Percentiles rank a stretch among this genome's conserved stretches.
Conservation (phyloP, 148 eudicot species). For the Polygonum aviculare region DNA sequence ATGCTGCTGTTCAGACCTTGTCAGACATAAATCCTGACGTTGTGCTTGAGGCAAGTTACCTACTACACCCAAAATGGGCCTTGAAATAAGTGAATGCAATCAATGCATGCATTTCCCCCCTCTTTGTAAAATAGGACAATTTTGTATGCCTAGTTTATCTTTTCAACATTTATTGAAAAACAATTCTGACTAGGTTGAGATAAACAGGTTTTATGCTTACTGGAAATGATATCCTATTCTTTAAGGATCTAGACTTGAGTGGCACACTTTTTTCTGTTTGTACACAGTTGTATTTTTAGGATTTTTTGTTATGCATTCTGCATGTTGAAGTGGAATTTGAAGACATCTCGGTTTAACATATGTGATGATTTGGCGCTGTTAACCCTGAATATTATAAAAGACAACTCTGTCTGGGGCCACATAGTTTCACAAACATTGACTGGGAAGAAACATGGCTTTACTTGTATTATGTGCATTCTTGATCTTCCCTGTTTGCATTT, state of each 20-base stretch:
- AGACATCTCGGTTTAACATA: not conserved
- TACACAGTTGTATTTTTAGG: not conserved
- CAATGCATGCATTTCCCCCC: not conserved
- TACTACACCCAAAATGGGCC: not conserved
- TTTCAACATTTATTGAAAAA: not conserved
- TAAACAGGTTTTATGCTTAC: not conserved
- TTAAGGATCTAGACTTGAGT: not conserved
- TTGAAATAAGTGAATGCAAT: not conserved
- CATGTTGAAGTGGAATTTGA: not conserved
- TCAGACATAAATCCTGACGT: slow-evolving; percentile 97
- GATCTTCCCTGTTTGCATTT: not conserved
- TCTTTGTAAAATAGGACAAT: not conserved
- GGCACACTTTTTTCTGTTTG: not conserved
- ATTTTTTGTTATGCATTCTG: not conserved
- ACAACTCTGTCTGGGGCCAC: not conserved
- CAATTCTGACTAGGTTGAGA: not conserved
- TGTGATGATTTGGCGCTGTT: not conserved
- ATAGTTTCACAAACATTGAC: not conserved
- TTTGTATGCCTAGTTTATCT: not conserved
- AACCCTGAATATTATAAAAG: not conserved
- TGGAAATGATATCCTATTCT: not conserved
- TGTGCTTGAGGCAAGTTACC: slow-evolving; percentile 71
- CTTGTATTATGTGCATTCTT: not conserved
- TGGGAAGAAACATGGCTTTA: not conserved
- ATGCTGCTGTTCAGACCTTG: slow-evolving; percentile 96